These are phyloP conservation scores for Gossypium ekmanianum DNA, from an alignment of 345 rosid genomes.

Conservation along the genomic window DNA sequence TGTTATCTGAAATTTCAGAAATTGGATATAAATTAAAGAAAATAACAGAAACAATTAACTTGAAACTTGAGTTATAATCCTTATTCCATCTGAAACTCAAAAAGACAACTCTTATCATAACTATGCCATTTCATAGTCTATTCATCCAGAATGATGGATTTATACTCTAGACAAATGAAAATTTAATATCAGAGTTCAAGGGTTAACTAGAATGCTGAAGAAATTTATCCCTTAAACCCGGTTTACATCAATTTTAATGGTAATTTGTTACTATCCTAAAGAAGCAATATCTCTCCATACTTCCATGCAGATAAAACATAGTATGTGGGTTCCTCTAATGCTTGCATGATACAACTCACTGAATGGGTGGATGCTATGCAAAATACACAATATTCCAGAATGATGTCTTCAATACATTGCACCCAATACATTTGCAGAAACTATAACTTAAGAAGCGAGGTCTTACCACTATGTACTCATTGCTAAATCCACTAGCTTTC, in stretches of 20 bases:
- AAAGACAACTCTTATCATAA: neutral
- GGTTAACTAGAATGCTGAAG: neutral
- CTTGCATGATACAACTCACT: neutral
- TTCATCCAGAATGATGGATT: neutral
- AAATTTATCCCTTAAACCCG: neutral
- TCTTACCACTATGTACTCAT: conserved; percentile 87
- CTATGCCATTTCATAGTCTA: neutral
- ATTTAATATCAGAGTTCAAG: neutral
- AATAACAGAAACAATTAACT: neutral
- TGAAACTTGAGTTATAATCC: neutral
- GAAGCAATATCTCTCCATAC: neutral
- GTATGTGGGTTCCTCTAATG: neutral
- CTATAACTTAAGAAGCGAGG: neutral
- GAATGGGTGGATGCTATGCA: neutral
- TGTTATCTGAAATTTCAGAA: conserved; percentile 52
- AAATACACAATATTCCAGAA: neutral
- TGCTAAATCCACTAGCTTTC: conserved; percentile 66
- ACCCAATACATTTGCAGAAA: neutral
- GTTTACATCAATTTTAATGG: neutral
- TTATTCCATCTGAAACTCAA: neutral
- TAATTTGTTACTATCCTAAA: neutral
- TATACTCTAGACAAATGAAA: conserved; percentile 2
- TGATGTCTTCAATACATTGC: neutral
- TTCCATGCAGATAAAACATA: conserved; percentile 5
- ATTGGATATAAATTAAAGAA: neutral